Evolutionary conservation across 2,329 filamentous ascomycete genomes (phyloP), one percentile per base, ranked within the genome.

Genomic region (Colletotrichum abscissum): DNA sequence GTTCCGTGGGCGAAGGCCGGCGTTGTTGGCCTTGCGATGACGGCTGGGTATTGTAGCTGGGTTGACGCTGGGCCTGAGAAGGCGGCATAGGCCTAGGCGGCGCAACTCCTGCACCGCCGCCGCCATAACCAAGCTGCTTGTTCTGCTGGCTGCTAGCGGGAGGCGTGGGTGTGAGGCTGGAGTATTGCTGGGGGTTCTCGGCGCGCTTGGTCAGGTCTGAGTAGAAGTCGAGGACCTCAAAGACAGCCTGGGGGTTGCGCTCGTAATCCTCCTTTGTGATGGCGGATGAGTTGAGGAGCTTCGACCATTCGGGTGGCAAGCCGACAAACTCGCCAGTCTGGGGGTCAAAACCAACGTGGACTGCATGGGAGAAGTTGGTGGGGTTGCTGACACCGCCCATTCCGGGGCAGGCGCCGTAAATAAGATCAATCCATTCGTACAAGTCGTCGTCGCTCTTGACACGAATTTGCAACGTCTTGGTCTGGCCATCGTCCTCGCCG

Each of bases 181-280:
- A 85, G 79, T 92, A 95, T 78, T 90, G 88, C 76, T 90, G 88
- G 11, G 92, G 92, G 79, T 95, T 92, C 69, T 95, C 91, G 63
- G 90, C 88, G 75, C 92, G 88, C 85, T 95, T 95, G 75, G 93
- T 92, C 60, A 95, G 92, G 82, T 95, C 93, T 1, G 93, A 94
- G 84, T 95, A 96, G 84, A 96, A 96, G 81, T 95, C 93, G 22
- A 96, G 86, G 57, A 95, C 94, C 80, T 96, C 94, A 68, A 95
- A 92, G 30, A 91, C 93, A 72, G 91, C 95, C 85, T 96, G 93
- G 5, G 97, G 97, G 80, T 99, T 98, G 80, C 97, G 95, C 84
- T 97, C 95, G 84, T 98, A 98, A 82, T 99, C 97, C 79, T 99
- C 97, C 84, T 98, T 98, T 73, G 97, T 98, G 79, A 99, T 97